Evolutionary conservation across 2,329 filamentous ascomycete species (phyloP).

Genomic region (Ophiostoma perfectum): DNA sequence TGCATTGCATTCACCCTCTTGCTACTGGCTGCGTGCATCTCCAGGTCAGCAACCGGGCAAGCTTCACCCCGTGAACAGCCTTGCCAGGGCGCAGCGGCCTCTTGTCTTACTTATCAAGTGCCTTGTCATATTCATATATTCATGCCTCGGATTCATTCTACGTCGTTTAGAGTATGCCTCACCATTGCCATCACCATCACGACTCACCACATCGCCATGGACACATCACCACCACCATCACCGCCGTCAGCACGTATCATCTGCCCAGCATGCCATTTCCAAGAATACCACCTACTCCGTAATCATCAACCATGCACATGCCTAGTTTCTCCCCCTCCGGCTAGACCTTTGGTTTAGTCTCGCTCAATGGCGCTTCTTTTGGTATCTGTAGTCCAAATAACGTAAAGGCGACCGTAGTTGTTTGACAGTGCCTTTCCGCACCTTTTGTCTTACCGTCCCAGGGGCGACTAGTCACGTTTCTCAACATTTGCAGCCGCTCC

Average conservation of each 20-base stretch:
- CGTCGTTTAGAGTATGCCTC: not conserved
- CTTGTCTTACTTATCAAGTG: not conserved
- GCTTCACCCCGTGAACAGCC: not conserved
- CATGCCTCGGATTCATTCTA: not conserved
- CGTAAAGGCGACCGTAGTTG: not conserved
- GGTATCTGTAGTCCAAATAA: not conserved
- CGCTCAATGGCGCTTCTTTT: not conserved
- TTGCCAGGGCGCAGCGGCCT: not conserved
- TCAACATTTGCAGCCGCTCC: slow-evolving; percentile 1
- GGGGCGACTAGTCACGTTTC: not conserved
- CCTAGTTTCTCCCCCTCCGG: not conserved
- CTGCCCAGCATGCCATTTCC: too few species aligned
- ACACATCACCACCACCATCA: not conserved
- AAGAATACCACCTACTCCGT: not conserved
- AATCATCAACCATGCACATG: not conserved
- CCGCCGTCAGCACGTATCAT: too few species aligned
- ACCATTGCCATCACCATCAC: not conserved
- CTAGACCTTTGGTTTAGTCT: not conserved
- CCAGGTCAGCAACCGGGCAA: not conserved
- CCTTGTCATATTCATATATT: not conserved
- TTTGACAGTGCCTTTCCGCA: too few species aligned
- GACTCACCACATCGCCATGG: too few species aligned
- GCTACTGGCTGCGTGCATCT: not conserved
- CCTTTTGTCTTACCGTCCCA: too few species aligned
- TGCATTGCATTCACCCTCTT: too few species aligned